Evolutionary conservation across 768 basidiomycete genomes (phyloP).

Genomic region (Podaxis sp.): DNA sequence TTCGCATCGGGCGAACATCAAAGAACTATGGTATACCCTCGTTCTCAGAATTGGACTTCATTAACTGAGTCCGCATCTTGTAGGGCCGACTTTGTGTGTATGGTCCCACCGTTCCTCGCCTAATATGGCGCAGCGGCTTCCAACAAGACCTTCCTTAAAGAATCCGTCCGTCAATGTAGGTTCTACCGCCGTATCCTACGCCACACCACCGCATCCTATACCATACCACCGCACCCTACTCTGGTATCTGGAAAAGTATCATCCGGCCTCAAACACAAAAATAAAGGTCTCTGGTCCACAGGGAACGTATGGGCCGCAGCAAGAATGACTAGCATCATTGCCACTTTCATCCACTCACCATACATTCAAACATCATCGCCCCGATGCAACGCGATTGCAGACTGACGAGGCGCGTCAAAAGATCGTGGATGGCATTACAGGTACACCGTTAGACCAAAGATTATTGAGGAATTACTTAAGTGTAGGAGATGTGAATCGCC

Average conservation of each 20-base stretch:
- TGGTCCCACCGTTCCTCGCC: slow-evolving; percentile 51
- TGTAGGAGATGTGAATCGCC: too few relatives aligned
- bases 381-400: too few relatives aligned
- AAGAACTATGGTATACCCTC: neutral
- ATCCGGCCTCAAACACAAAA: slow-evolving; percentile 11
- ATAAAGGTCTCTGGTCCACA: slow-evolving; percentile 46
- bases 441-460: too few relatives aligned
- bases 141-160: slow-evolving; percentile 34
- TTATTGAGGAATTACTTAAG: too few relatives aligned
- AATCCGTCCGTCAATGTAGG: slow-evolving; percentile 35
- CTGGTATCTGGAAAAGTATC: slow-evolving; percentile 36
- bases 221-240: slow-evolving; percentile 18
- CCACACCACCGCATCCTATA: too few relatives aligned
- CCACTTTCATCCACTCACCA: too few relatives aligned
- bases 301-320: slow-evolving; percentile 75
- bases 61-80: neutral
- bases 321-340: neutral
- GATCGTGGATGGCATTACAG: too few relatives aligned
- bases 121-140: slow-evolving; percentile 41
- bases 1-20: neutral
- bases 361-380: too few relatives aligned
- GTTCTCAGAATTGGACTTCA: neutral
- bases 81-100: slow-evolving; percentile 30
- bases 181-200: slow-evolving; percentile 38
- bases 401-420: too few relatives aligned